phyloP scores from a whole-genome alignment of 257 asterid species.

The Gentiana macrophylla region DNA sequence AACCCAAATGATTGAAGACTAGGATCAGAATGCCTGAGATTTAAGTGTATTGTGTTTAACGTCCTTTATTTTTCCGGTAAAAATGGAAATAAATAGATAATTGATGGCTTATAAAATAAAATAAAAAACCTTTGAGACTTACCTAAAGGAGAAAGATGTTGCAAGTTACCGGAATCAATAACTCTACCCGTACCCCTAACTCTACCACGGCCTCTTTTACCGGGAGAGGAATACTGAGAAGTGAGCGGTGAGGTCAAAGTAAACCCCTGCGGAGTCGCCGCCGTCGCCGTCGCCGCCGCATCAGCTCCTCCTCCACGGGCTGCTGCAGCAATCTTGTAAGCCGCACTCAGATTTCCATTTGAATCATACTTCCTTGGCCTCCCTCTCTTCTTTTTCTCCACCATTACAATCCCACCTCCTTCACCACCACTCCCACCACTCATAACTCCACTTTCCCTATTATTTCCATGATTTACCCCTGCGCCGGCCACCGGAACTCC shows the following conservation, averaged over 20 bases:
- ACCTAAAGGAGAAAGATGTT: constrained; percentile 61
- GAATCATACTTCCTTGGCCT: constrained; percentile 84
- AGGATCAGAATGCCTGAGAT: no score
- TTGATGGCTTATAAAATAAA: background rate
- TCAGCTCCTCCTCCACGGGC: constrained; percentile 10
- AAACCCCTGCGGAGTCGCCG: constrained; percentile 32
- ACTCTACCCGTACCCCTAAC: constrained; percentile 34
- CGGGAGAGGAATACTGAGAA: constrained; percentile 31
- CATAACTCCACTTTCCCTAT: constrained; percentile 14
- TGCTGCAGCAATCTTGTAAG: constrained; percentile 31
- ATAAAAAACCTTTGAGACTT: constrained; percentile 9
- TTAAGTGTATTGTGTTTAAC: no score
- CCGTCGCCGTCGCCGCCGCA: constrained; percentile 11
- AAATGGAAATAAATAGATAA: no score
- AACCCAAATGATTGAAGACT: no score
- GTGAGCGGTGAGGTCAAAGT: constrained; percentile 57
- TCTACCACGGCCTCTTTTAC: constrained; percentile 57
- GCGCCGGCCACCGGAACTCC: constrained; percentile 11
- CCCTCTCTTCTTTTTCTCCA: constrained; percentile 62
- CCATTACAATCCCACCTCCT: constrained; percentile 18
- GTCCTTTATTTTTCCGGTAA: no score
- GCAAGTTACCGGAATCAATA: constrained; percentile 42
- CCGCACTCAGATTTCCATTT: constrained; percentile 62
- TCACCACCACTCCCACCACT: constrained; percentile 15
- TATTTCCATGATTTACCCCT: constrained; percentile 17